Percentiles rank a stretch among this genome's conserved stretches.
These are phyloP conservation scores for Colletotrichum sp. DNA, from an alignment of 2,329 filamentous ascomycete genomes.

Conservation along the genomic window DNA sequence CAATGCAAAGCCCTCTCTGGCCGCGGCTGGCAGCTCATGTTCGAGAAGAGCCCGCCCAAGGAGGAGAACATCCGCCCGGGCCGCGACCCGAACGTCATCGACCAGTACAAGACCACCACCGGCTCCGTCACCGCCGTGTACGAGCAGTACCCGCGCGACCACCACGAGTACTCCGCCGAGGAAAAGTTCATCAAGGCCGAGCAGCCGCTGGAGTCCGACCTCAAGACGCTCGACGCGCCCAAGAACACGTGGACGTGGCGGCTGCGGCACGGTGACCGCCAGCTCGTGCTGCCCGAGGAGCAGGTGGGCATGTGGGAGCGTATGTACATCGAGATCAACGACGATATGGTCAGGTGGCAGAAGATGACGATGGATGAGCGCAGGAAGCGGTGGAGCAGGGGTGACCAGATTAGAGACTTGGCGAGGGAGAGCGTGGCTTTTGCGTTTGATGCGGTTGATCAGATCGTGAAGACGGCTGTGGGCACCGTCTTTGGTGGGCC, in stretches of 20 bases:
- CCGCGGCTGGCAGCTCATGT: slow-evolving; percentile 14
- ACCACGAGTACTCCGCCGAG: neutral
- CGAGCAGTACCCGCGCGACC: neutral
- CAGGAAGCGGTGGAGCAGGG: neutral
- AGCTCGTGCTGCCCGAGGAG: slow-evolving; percentile 16
- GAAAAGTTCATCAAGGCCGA: slow-evolving; percentile 4
- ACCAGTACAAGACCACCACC: slow-evolving; percentile 7
- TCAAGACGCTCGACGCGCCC: slow-evolving; percentile 1
- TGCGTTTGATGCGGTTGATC: neutral
- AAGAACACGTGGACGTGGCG: slow-evolving; percentile 16
- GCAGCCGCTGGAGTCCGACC: slow-evolving; percentile 18
- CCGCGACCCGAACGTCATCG: neutral
- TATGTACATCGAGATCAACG: slow-evolving; percentile 22
- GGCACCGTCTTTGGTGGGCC: neutral
- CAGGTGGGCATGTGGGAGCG: slow-evolving; percentile 26
- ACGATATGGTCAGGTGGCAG: slow-evolving; percentile 10
- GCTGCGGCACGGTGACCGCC: neutral
- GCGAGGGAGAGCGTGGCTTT: neutral
- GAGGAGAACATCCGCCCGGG: neutral
- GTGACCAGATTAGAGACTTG: neutral
- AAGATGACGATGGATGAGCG: neutral
- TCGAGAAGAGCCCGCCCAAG: neutral
- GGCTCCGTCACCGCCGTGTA: slow-evolving; percentile 10
- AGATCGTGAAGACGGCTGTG: neutral
- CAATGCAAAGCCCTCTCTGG: slow-evolving; percentile 18